Evolutionary conservation across 2,329 filamentous ascomycete species (phyloP).

Genomic region (Hyphodiscus sp.): DNA sequence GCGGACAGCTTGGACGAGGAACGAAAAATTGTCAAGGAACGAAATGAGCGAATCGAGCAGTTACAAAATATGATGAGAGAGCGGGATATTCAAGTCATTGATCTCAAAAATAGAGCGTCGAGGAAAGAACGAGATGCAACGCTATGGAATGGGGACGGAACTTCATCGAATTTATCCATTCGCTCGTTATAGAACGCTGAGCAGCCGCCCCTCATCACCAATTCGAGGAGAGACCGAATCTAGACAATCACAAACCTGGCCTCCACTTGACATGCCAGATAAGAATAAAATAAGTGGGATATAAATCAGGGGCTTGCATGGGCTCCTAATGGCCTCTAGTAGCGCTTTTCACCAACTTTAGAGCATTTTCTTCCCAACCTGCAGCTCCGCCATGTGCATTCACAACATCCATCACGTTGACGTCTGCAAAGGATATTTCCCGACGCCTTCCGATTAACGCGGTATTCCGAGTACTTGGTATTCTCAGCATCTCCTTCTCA

Average conservation of each 20-base stretch:
- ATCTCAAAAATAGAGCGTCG: not conserved
- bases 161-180: not conserved
- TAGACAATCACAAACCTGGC: not conserved
- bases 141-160: not conserved
- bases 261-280: not conserved
- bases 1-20: no score
- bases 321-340: slow-evolving; percentile 20
- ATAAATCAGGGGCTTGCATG: not conserved
- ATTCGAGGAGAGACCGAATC: not conserved
- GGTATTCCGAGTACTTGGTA: slow-evolving; percentile 86
- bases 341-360: slow-evolving; percentile 51
- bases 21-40: no score
- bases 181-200: not conserved
- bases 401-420: slow-evolving; percentile 41
- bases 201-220: not conserved
- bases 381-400: slow-evolving; percentile 47
- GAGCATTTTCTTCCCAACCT: slow-evolving; percentile 53
- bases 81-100: not conserved
- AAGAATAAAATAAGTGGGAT: not conserved
- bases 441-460: slow-evolving; percentile 64
- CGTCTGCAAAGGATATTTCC: slow-evolving; percentile 19
- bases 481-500: slow-evolving; percentile 81
- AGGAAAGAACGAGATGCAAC: not conserved
- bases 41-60: not conserved
- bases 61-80: not conserved